phyloP scores from a whole-genome alignment of 176 grass and related monocot species.

The Eremochloa ophiuroides region DNA sequence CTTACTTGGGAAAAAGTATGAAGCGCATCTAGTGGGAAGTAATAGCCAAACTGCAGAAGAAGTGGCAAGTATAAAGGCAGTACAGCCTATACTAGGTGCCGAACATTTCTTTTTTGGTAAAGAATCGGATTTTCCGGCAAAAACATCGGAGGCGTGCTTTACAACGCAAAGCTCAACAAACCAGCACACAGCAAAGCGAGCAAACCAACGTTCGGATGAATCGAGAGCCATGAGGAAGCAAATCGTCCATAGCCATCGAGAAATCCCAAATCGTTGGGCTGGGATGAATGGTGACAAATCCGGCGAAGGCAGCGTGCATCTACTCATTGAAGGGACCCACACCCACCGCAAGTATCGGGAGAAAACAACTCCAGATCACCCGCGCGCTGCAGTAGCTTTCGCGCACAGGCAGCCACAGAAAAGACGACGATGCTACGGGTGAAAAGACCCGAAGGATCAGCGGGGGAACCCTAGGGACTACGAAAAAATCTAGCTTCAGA shows the following conservation, averaged over 20 bases:
- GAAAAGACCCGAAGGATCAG: neutral
- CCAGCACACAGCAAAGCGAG: neutral
- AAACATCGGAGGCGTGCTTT: conserved; percentile 2
- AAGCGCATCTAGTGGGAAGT: neutral
- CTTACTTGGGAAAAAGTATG: neutral
- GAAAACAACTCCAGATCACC: conserved; percentile 16
- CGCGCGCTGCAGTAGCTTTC: conserved; percentile 29
- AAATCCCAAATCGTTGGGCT: neutral
- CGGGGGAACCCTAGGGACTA: neutral
- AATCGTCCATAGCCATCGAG: neutral
- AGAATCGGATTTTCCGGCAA: neutral
- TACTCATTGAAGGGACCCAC: neutral
- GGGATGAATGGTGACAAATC: neutral
- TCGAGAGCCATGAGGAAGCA: neutral
- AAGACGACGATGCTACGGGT: neutral
- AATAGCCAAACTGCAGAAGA: conserved; percentile 13
- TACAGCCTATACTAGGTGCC: neutral
- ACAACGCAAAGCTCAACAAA: neutral
- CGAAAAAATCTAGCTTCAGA: neutral
- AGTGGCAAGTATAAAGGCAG: neutral
- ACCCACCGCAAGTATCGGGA: neutral
- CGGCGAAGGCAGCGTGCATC: neutral
- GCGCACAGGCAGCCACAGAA: conserved; percentile 1
- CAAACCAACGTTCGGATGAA: neutral
- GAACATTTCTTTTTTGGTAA: conserved; percentile 1